A percentile compares a stretch with the other conserved stretches of the same genome.
Evolutionary conservation across 2,329 filamentous ascomycete genomes (phyloP).

Genomic region (Apiospora phragmitis): DNA sequence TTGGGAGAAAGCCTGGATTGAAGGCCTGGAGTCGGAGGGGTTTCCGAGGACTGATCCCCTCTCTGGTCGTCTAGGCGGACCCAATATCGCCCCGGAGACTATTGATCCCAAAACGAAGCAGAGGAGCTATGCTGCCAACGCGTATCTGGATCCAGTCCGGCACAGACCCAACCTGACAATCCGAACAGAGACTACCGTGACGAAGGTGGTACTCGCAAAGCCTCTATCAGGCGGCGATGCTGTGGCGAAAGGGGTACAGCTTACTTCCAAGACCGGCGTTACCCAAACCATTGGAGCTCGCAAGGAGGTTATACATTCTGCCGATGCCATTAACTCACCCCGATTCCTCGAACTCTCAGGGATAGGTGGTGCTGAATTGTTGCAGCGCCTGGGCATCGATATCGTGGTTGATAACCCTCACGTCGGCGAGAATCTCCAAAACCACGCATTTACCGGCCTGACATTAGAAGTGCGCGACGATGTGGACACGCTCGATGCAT

Average conservation of each 20-base stretch:
- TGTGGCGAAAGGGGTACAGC: not conserved
- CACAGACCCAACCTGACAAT: constrained; percentile 7
- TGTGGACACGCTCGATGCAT: constrained; percentile 23
- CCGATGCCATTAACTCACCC: constrained; percentile 48
- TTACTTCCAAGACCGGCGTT: not conserved
- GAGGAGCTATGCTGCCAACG: constrained; percentile 2
- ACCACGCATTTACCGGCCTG: constrained; percentile 31
- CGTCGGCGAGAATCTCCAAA: constrained; percentile 48
- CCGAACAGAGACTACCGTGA: not conserved
- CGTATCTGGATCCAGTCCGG: constrained; percentile 11
- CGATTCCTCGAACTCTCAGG: constrained; percentile 51
- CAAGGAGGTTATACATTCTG: constrained; percentile 48
- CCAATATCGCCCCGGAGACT: not conserved
- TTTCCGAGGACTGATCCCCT: not conserved
- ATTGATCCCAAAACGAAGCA: constrained; percentile 1
- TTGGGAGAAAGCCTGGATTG: not conserved
- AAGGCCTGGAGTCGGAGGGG: not conserved
- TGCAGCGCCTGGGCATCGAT: constrained; percentile 41
- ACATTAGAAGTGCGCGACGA: constrained; percentile 20
- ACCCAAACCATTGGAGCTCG: not conserved
- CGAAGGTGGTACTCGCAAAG: not conserved
- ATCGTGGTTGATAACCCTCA: constrained; percentile 44
- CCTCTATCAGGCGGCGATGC: not conserved
- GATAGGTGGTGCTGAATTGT: constrained; percentile 40
- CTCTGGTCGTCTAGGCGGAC: not conserved